A percentile compares a stretch with the other conserved stretches of the same genome.
Evolutionary conservation across 805 yeast genomes (phyloP).

Genomic region (Wickerhamiella sergipiensis): DNA sequence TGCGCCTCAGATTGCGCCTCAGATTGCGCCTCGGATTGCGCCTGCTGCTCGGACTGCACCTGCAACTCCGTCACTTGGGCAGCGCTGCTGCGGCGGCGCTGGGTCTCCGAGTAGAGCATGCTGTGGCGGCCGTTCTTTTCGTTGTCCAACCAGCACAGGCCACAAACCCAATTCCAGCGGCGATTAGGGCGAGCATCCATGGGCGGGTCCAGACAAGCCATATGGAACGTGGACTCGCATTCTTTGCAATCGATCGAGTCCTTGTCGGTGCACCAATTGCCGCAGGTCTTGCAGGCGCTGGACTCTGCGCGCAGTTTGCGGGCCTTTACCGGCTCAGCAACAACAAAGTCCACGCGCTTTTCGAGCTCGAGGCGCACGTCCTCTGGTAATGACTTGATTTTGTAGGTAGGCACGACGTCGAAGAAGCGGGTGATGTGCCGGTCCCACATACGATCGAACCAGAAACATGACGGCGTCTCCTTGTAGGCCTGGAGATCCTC

Average conservation of each 20-base stretch:
- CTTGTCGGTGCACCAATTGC: constrained; percentile 67
- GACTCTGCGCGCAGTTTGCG: constrained; percentile 39
- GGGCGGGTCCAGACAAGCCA: constrained; percentile 81
- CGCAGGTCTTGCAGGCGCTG: constrained; percentile 67
- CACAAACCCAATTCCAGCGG: constrained; percentile 88
- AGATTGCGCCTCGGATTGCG: no score
- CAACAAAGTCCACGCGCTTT: constrained; percentile 58
- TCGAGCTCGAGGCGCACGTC: constrained; percentile 47
- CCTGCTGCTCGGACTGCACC: no score
- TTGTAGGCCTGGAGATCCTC: constrained; percentile 43
- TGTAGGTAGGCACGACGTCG: constrained; percentile 53
- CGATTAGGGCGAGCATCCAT: constrained; percentile 62
- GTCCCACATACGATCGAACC: constrained; percentile 76
- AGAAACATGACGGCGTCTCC: constrained; percentile 54
- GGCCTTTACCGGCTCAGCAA: constrained; percentile 56
- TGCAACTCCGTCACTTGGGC: no score
- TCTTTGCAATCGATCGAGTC: constrained; percentile 73
- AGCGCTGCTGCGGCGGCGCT: neutral
- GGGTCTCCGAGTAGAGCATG: neutral
- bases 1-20: no score
- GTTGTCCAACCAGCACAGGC: constrained; percentile 45
- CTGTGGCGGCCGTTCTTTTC: constrained; percentile 27
- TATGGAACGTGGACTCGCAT: constrained; percentile 58
- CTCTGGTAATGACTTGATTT: constrained; percentile 41
- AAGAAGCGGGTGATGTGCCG: constrained; percentile 72